A percentile compares a stretch with the other conserved stretches of the same genome.
phyloP scores from a whole-genome alignment of 2,329 filamentous ascomycete genomes.

The Neurospora sp. region DNA sequence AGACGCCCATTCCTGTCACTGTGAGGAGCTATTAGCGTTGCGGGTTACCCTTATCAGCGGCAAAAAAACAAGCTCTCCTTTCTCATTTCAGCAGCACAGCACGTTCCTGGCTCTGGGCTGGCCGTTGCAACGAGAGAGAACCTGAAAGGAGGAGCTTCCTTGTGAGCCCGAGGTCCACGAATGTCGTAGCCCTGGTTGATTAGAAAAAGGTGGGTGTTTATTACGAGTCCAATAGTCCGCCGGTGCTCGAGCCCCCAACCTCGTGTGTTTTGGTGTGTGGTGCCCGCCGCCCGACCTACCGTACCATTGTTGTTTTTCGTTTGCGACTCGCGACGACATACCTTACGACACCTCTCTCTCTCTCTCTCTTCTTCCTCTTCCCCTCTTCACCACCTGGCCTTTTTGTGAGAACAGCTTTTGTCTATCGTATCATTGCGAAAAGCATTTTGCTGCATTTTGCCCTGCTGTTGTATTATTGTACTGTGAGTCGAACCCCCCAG shows the following conservation, averaged over 20 bases:
- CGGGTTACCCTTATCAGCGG: neutral
- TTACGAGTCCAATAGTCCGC: neutral
- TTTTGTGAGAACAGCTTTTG: neutral
- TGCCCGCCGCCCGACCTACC: neutral
- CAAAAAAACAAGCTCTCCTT: neutral
- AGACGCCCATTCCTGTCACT: neutral
- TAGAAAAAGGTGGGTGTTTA: neutral
- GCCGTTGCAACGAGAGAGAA: neutral
- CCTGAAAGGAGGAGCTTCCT: neutral
- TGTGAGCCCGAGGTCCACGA: neutral
- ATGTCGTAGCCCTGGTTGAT: neutral
- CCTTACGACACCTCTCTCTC: neutral
- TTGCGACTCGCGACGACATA: neutral
- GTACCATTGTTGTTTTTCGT: neutral
- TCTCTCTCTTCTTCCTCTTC: neutral
- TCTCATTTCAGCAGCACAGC: neutral
- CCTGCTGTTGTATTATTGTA: neutral
- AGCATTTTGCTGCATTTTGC: neutral
- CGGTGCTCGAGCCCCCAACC: neutral
- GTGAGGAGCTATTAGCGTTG: neutral
- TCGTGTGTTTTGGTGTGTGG: neutral
- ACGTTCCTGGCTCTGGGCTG: neutral
- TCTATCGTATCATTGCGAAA: neutral
- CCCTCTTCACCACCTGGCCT: neutral
- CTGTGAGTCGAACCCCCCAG: neutral